Percentiles rank a stretch among this genome's conserved stretches.
Conservation (phyloP, 2,329 filamentous ascomycete species). For the Mariannaea sp. region DNA sequence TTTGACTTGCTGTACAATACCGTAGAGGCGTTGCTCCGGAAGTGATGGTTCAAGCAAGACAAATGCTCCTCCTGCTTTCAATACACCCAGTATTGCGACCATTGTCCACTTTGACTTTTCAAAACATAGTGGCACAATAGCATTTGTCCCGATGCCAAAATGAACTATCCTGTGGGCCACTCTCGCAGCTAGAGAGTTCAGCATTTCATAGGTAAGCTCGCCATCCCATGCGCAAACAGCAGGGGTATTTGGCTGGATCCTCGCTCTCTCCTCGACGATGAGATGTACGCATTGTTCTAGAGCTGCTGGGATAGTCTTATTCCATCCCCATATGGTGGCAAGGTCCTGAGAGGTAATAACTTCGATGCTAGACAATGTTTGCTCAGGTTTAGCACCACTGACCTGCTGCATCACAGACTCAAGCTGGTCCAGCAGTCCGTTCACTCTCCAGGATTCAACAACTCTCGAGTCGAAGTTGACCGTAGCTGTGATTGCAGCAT, state of each 20-base stretch:
- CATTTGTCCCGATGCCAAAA: slow-evolving; percentile 35
- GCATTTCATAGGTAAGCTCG: slow-evolving; percentile 46
- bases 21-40: slow-evolving; percentile 17
- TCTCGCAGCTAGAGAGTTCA: slow-evolving; percentile 45
- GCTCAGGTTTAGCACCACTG: background rate
- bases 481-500: background rate
- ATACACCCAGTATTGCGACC: slow-evolving; percentile 32
- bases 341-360: slow-evolving; percentile 12
- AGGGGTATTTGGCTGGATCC: slow-evolving; percentile 14
- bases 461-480: slow-evolving; percentile 11
- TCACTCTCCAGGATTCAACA: background rate
- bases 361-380: background rate
- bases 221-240: slow-evolving; percentile 35
- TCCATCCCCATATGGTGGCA: slow-evolving; percentile 23
- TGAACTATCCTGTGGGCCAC: slow-evolving; percentile 44
- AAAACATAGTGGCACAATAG: slow-evolving; percentile 21
- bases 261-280: slow-evolving; percentile 12
- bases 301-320: slow-evolving; percentile 10
- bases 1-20: slow-evolving; percentile 10
- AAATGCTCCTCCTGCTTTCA: slow-evolving; percentile 36
- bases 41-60: slow-evolving; percentile 25
- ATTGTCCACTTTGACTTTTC: slow-evolving; percentile 34
- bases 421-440: background rate
- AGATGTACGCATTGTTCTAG: slow-evolving; percentile 28
- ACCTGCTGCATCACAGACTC: background rate